phyloP scores from a whole-genome alignment of 371 early-diverging fungal species.

The Rhizopus delemar region DNA sequence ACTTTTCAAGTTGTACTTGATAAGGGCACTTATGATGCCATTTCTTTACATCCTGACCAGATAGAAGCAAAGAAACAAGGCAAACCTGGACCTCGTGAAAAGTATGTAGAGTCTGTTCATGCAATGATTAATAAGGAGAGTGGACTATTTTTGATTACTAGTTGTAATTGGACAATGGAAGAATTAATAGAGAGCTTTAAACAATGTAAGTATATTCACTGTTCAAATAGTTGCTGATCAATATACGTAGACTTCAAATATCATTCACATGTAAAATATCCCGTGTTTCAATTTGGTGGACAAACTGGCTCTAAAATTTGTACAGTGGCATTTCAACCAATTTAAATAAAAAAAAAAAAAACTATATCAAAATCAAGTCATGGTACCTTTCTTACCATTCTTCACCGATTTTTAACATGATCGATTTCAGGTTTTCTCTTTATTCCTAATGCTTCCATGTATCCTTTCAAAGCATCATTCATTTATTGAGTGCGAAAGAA shows the following conservation, averaged over 20 bases:
- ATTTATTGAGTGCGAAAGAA: neutral
- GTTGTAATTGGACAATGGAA: conserved; percentile 91
- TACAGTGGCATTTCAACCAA: conserved; percentile 69
- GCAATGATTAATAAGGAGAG: conserved; percentile 40
- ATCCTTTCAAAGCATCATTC: neutral
- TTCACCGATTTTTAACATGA: no score
- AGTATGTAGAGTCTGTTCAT: conserved; percentile 33
- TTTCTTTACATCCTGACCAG: conserved; percentile 70
- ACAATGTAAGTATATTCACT: conserved; percentile 39
- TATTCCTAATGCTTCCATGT: neutral
- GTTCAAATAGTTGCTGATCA: no score
- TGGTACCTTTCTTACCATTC: no score
- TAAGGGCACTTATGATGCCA: conserved; percentile 95
- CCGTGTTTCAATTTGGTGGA: conserved; percentile 87
- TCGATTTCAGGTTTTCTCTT: no score
- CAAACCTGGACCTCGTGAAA: conserved; percentile 40
- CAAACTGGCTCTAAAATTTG: conserved; percentile 82
- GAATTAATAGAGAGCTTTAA: conserved; percentile 73
- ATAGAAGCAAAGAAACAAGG: conserved; percentile 36
- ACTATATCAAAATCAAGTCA: no score
- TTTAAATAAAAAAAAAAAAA: conserved; percentile 7
- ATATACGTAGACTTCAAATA: conserved; percentile 56
- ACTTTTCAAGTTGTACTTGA: conserved; percentile 75
- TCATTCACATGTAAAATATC: conserved; percentile 74
- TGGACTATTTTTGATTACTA: conserved; percentile 81